Conservation (phyloP, 2,329 filamentous ascomycete genomes). For the Paecilomyces variotii region DNA sequence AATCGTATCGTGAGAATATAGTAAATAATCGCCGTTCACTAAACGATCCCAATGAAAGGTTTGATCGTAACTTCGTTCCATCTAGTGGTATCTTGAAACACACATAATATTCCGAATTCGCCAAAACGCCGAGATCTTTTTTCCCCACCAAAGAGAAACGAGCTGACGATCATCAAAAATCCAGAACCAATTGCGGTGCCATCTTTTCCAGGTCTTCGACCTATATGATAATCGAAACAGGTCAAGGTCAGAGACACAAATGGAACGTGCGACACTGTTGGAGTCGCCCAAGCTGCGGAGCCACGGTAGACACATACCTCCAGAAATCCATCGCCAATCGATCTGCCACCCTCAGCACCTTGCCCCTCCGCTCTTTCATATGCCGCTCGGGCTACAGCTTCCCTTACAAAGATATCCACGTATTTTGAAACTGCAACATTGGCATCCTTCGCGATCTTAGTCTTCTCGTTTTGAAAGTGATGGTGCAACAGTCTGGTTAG, state of each 20-base stretch:
- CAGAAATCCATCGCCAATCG: constrained; percentile 53
- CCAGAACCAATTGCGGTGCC: neutral
- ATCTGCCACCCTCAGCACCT: constrained; percentile 18
- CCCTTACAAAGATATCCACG: constrained; percentile 81
- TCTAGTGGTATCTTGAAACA: neutral
- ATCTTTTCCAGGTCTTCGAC: neutral
- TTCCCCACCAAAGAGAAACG: neutral
- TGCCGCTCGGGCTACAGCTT: constrained; percentile 73
- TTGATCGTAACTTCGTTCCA: neutral
- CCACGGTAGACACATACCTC: constrained; percentile 50
- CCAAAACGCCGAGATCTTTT: neutral
- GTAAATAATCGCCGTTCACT: neutral
- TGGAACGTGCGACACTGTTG: neutral
- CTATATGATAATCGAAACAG: neutral
- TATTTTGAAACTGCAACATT: constrained; percentile 73
- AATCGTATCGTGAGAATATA: neutral
- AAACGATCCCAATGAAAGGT: neutral
- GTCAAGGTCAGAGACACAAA: neutral
- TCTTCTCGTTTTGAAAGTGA: constrained; percentile 63
- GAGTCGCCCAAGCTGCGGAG: neutral
- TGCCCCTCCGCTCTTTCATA: constrained; percentile 53
- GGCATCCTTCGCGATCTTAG: constrained; percentile 67
- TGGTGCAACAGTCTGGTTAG: constrained; percentile 71
- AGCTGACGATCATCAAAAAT: neutral
- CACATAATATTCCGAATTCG: neutral